Evolutionary conservation across 2,329 filamentous ascomycete genomes (phyloP).

Genomic region (Camillea tinctor): DNA sequence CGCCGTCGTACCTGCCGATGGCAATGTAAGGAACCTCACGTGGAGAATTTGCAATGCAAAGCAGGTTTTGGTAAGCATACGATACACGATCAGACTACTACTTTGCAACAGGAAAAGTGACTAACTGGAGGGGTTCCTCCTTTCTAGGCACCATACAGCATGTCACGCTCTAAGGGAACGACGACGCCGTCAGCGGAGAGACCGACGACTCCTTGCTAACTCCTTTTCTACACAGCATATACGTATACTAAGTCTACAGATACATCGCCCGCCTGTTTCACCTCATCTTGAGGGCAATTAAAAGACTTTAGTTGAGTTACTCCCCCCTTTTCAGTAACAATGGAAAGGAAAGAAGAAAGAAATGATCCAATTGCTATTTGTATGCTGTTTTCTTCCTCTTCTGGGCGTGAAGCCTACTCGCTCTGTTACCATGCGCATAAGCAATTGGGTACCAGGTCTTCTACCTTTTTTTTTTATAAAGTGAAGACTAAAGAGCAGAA

Average conservation of each 20-base stretch:
- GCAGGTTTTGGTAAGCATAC: slow-evolving; percentile 74
- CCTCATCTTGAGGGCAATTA: no score
- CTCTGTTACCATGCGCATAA: no score
- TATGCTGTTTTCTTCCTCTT: background rate
- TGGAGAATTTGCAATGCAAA: slow-evolving; percentile 97
- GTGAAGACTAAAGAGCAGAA: no score
- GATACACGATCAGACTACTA: background rate
- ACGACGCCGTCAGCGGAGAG: slow-evolving; percentile 55
- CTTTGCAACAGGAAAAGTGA: slow-evolving; percentile 5
- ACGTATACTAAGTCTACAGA: no score
- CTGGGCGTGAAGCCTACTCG: background rate
- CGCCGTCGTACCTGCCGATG: slow-evolving; percentile 88
- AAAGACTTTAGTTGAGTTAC: background rate
- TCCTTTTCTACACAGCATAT: background rate
- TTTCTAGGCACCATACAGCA: slow-evolving; percentile 67
- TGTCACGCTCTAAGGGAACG: slow-evolving; percentile 63
- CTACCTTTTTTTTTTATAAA: background rate
- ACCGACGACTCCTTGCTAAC: slow-evolving; percentile 1
- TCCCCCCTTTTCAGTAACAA: background rate
- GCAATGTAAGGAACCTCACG: slow-evolving; percentile 83
- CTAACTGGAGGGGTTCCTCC: slow-evolving; percentile 16
- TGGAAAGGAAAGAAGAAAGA: no score
- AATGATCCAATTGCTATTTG: no score
- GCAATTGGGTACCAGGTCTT: background rate
- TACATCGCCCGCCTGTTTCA: no score